These are phyloP conservation scores for Aurinia saxatilis DNA, from an alignment of 345 rosid genomes.

Conservation along the genomic window DNA sequence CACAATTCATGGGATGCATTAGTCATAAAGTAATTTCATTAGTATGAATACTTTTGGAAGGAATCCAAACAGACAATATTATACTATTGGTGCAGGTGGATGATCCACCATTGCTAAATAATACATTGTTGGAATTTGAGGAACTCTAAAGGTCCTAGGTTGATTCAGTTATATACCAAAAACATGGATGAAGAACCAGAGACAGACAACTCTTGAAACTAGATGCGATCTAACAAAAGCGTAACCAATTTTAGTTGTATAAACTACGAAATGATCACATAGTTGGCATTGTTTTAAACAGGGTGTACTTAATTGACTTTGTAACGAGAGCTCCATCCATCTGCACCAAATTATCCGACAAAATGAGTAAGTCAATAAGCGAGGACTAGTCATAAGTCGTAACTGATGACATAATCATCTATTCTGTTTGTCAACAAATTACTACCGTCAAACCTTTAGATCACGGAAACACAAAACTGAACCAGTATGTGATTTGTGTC, in stretches of 20 bases:
- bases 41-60: no score
- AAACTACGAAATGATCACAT: not conserved
- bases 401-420: not conserved
- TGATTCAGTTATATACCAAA: no score
- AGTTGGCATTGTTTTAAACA: not conserved
- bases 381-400: conserved; percentile 3
- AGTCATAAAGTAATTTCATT: no score
- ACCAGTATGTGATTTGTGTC: not conserved
- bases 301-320: not conserved
- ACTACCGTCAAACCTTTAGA: conserved; percentile 2
- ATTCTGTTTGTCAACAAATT: not conserved
- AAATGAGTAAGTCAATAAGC: not conserved
- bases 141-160: no score
- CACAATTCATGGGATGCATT: no score
- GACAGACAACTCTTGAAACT: no score
- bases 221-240: no score
- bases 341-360: conserved; percentile 12
- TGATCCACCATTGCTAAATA: no score
- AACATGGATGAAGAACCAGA: no score
- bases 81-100: no score
- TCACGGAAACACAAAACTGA: not conserved
- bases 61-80: no score
- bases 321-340: conserved; percentile 4
- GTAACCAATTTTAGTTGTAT: not conserved
- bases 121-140: no score